These are phyloP conservation scores for Volvariella surrecta DNA, from an alignment of 1,284 basidiomycete genomes.

Conservation along the genomic window DNA sequence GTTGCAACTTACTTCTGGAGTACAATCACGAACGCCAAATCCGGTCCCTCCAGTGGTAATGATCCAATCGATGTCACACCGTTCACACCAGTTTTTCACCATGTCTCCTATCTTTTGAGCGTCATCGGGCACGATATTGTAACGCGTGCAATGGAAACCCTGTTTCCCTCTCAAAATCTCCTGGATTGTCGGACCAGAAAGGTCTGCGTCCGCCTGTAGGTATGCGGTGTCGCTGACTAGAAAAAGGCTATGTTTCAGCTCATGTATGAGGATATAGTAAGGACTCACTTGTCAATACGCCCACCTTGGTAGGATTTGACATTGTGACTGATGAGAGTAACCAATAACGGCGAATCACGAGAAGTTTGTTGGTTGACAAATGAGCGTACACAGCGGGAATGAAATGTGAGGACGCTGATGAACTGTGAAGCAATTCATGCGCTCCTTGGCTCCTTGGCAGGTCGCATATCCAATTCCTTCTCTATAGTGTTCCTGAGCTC, in stretches of 20 bases:
- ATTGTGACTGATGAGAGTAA: no score
- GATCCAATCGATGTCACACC: constrained; percentile 53
- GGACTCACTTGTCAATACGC: no score
- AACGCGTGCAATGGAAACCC: constrained; percentile 31
- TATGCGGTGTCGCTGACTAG: constrained; percentile 67
- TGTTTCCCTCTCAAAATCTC: constrained; percentile 31
- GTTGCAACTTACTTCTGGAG: constrained; percentile 58
- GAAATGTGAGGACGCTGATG: no score
- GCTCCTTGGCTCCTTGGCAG: no score
- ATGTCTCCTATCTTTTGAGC: constrained; percentile 36
- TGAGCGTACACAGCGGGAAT: no score
- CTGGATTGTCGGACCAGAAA: constrained; percentile 56
- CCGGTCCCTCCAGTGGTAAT: constrained; percentile 85
- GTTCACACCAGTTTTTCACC: constrained; percentile 37
- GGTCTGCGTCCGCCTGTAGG: constrained; percentile 41
- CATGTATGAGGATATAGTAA: no score
- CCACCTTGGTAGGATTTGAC: no score
- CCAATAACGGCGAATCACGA: no score
- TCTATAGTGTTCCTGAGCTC: no score
- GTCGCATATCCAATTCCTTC: no score
- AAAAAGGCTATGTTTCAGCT: neutral
- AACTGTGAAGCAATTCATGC: no score
- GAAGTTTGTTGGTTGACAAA: no score
- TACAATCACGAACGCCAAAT: constrained; percentile 70
- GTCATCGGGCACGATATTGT: constrained; percentile 57